phyloP scores from a whole-genome alignment of 2,329 filamentous ascomycete species.

The Ilyonectria robusta region DNA sequence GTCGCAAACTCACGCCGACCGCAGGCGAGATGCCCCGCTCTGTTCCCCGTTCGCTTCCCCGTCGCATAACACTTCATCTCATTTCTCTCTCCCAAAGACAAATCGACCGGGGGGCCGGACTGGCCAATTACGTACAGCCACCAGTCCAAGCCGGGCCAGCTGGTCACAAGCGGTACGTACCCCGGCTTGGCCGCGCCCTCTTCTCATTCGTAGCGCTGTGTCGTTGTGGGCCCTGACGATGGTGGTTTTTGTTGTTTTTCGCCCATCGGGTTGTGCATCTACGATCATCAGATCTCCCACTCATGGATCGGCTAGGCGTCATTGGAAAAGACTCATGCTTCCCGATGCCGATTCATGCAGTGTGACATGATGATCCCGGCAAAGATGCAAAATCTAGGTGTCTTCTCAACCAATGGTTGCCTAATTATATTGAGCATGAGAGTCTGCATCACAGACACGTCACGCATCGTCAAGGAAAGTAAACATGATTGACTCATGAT shows the following conservation, averaged over 20 bases:
- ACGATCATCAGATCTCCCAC: constrained; percentile 35
- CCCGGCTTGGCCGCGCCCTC: background rate
- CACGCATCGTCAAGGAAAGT: constrained; percentile 23
- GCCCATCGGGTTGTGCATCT: constrained; percentile 15
- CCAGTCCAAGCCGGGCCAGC: constrained; percentile 25
- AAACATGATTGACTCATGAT: background rate
- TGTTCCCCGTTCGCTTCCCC: constrained; percentile 1
- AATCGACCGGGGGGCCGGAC: constrained; percentile 25
- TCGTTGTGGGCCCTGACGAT: constrained; percentile 8
- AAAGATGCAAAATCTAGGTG: background rate
- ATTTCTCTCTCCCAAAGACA: constrained; percentile 33
- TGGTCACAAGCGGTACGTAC: constrained; percentile 3
- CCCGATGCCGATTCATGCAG: background rate
- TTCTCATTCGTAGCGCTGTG: constrained; percentile 1
- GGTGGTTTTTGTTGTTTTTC: constrained; percentile 11
- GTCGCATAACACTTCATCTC: constrained; percentile 42
- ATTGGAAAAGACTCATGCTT: constrained; percentile 23
- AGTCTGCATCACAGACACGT: constrained; percentile 34
- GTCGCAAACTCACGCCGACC: constrained; percentile 9
- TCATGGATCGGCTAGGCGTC: constrained; percentile 35
- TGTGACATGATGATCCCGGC: background rate
- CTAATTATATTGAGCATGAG: constrained; percentile 4
- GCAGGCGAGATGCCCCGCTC: background rate
- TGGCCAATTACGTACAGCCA: constrained; percentile 25
- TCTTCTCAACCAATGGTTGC: constrained; percentile 29